phyloP scores from a whole-genome alignment of 2,329 filamentous ascomycete species.

The Hypoxylon sp. region DNA sequence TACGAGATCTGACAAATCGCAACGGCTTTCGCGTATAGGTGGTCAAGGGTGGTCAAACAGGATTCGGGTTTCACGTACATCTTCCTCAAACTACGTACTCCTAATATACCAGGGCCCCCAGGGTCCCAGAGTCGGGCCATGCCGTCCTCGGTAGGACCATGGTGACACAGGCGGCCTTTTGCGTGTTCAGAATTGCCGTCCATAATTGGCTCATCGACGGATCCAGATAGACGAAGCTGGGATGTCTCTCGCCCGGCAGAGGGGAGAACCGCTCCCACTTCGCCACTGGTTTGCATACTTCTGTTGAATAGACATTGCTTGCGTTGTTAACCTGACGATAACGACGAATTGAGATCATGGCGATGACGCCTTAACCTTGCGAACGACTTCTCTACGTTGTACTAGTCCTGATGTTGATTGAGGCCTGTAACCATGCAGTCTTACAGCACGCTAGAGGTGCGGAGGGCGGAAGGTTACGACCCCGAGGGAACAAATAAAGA shows the following conservation, averaged over 20 bases:
- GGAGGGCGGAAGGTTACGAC: constrained; percentile 6
- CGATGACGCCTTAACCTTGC: background rate
- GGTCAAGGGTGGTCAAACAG: background rate
- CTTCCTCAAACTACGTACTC: constrained; percentile 5
- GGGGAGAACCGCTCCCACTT: background rate
- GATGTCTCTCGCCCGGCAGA: background rate
- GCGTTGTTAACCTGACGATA: background rate
- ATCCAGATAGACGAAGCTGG: background rate
- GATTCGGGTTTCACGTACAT: background rate
- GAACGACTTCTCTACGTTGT: background rate
- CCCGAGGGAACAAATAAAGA: constrained; percentile 17
- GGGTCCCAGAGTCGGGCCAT: background rate
- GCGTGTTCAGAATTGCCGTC: background rate
- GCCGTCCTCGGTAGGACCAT: background rate
- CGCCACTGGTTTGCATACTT: background rate
- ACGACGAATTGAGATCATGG: background rate
- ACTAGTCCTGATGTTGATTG: background rate
- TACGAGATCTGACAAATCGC: constrained; percentile 1
- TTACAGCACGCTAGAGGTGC: constrained; percentile 39
- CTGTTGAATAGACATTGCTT: background rate
- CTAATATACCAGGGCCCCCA: constrained; percentile 3
- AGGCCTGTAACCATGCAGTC: constrained; percentile 15
- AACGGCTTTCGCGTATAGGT: background rate
- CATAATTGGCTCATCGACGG: constrained; percentile 6
- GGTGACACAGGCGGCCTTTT: constrained; percentile 11